These are phyloP conservation scores for Alternaria novae-zelandiae DNA, from an alignment of 2,329 filamentous ascomycete species.

Conservation along the genomic window DNA sequence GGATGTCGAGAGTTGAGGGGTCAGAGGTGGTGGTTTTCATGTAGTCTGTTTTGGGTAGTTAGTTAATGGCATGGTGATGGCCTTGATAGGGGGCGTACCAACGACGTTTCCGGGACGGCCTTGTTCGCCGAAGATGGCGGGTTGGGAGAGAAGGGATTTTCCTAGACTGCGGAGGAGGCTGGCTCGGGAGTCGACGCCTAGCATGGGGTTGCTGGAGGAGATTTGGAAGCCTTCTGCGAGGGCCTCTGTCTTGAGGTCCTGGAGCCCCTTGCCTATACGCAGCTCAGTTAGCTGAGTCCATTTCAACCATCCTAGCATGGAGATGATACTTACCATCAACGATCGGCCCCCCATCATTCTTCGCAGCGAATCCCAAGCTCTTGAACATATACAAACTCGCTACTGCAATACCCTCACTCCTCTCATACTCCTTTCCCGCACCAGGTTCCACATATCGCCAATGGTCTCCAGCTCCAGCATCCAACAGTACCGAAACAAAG, in stretches of 20 bases:
- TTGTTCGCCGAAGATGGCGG: slow-evolving; percentile 78
- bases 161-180: slow-evolving; percentile 77
- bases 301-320: not conserved
- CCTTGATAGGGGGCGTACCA: slow-evolving; percentile 60
- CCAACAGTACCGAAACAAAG: slow-evolving; percentile 78
- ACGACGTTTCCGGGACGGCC: slow-evolving; percentile 91
- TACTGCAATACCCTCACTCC: slow-evolving; percentile 85
- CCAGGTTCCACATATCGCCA: slow-evolving; percentile 92
- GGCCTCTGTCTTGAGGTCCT: slow-evolving; percentile 71
- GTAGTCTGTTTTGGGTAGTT: slow-evolving; percentile 12
- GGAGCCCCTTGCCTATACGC: slow-evolving; percentile 63
- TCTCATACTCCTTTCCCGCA: slow-evolving; percentile 76
- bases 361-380: slow-evolving; percentile 76
- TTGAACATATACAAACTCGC: slow-evolving; percentile 90
- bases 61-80: not conserved
- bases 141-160: slow-evolving; percentile 73
- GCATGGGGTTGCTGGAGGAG: slow-evolving; percentile 70
- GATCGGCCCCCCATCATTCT: slow-evolving; percentile 72
- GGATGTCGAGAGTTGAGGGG: slow-evolving; percentile 65
- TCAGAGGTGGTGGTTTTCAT: slow-evolving; percentile 26
- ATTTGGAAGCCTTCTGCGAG: slow-evolving; percentile 84
- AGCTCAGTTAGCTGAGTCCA: not conserved
- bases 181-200: slow-evolving; percentile 84
- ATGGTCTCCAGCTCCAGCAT: slow-evolving; percentile 83
- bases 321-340: slow-evolving; percentile 69